Conservation (phyloP, 164 flowering plant genomes). For the Taxillus chinensis region DNA sequence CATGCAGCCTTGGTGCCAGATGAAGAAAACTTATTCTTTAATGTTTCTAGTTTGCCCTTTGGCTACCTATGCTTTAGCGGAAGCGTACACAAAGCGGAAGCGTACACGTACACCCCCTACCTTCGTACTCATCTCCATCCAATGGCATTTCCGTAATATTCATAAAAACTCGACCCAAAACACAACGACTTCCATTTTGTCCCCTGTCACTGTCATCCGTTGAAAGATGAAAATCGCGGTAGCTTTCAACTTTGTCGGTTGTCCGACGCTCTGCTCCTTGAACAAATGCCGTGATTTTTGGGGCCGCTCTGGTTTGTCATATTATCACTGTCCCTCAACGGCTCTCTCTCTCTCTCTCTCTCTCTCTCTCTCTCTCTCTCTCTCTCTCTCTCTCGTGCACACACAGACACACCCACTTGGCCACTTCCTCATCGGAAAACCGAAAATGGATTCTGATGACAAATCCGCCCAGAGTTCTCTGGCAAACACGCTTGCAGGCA, state of each 20-base stretch:
- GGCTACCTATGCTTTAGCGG: no score
- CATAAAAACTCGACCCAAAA: not conserved
- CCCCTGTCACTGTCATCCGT: not conserved
- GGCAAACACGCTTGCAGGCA: conserved; percentile 13
- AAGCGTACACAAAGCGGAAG: no score
- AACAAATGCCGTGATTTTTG: no score
- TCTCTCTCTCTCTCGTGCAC: not conserved
- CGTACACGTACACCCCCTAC: no score
- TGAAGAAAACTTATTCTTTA: no score
- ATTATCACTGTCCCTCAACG: not conserved
- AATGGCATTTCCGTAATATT: no score
- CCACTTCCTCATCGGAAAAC: not conserved
- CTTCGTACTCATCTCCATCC: no score
- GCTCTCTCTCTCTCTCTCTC: not conserved
- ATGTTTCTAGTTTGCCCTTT: no score
- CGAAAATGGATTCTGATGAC: not conserved
- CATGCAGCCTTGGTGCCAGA: no score
- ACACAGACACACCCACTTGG: no score
- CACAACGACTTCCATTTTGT: not conserved
- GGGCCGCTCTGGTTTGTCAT: not conserved
- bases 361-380: not conserved
- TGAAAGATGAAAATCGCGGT: not conserved
- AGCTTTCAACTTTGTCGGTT: not conserved
- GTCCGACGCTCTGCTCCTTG: no score
- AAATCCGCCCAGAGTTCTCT: conserved; percentile 1